A percentile compares a stretch with the other conserved stretches of the same genome.
phyloP scores from a whole-genome alignment of 1,139 yeast species.

The Entelexis paramagnoliae region DNA sequence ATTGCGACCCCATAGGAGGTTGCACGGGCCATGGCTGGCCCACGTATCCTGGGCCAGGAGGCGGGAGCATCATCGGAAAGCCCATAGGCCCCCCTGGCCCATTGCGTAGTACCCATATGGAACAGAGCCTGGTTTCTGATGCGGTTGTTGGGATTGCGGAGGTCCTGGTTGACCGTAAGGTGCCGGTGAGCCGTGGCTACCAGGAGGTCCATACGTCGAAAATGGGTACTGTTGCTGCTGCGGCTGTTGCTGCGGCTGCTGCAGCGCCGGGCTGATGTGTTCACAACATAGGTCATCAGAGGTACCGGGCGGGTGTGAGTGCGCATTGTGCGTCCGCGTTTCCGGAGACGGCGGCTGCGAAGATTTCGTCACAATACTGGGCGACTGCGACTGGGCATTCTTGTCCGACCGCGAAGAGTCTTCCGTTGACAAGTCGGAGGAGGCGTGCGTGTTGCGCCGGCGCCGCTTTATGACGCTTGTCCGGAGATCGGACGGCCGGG shows the following conservation, averaged over 20 bases:
- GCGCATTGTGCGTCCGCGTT: neutral
- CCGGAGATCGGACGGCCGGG: conserved; percentile 69
- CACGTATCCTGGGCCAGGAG: neutral
- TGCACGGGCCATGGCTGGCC: conserved; percentile 1
- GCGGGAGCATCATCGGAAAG: neutral
- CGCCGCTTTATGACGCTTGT: conserved; percentile 65
- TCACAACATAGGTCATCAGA: conserved; percentile 7
- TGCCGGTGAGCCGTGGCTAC: neutral
- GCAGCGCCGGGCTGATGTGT: conserved; percentile 5
- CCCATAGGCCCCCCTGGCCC: neutral
- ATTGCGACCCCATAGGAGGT: neutral
- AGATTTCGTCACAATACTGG: neutral
- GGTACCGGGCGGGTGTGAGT: neutral
- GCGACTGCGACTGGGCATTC: neutral
- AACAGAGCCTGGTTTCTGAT: neutral
- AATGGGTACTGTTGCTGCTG: neutral
- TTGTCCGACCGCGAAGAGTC: neutral
- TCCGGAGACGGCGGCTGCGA: conserved; percentile 3
- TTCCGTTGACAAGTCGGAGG: neutral
- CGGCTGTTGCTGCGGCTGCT: neutral
- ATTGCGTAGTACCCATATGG: neutral
- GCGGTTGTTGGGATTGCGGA: neutral
- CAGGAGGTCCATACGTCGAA: neutral
- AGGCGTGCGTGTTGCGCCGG: conserved; percentile 35
- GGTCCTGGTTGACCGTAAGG: neutral